Evolutionary conservation across 179 eudicot genomes (phyloP).

Genomic region (Beta lomatogona): DNA sequence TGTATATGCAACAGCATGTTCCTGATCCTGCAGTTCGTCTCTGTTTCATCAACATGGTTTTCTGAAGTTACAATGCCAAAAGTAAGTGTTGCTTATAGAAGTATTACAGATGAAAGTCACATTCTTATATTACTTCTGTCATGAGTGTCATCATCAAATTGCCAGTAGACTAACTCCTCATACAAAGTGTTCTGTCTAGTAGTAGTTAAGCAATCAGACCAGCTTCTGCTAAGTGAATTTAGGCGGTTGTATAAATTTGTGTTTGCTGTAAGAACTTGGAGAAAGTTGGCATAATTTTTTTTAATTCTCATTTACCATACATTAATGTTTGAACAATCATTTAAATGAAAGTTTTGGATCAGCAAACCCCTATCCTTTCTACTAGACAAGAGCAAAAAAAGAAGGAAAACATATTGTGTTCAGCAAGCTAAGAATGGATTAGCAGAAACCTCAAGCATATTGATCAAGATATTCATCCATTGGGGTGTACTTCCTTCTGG

Average conservation of each 20-base stretch:
- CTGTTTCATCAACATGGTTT: background rate
- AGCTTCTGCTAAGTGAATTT: background rate
- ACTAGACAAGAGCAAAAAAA: too few relatives aligned
- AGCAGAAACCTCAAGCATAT: background rate
- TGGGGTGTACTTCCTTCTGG: slow-evolving; percentile 27
- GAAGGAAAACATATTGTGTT: too few relatives aligned
- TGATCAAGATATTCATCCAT: slow-evolving; percentile 22
- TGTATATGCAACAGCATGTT: background rate
- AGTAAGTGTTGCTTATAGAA: background rate
- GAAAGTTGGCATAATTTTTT: too few relatives aligned
- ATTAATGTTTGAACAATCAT: too few relatives aligned
- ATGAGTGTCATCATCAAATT: too few relatives aligned
- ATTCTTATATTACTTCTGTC: background rate
- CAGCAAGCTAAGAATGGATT: background rate
- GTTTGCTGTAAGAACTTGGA: too few relatives aligned
- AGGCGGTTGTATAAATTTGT: too few relatives aligned
- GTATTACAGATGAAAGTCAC: background rate
- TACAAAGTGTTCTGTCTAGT: background rate
- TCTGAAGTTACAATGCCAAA: slow-evolving; percentile 5
- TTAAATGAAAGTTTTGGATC: too few relatives aligned
- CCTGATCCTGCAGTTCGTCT: background rate
- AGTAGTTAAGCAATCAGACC: background rate
- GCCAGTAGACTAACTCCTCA: background rate
- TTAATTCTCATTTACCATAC: too few relatives aligned
- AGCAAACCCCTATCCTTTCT: too few relatives aligned